Conservation (phyloP, 257 asterid genomes). For the Hygrophila difformis region DNA sequence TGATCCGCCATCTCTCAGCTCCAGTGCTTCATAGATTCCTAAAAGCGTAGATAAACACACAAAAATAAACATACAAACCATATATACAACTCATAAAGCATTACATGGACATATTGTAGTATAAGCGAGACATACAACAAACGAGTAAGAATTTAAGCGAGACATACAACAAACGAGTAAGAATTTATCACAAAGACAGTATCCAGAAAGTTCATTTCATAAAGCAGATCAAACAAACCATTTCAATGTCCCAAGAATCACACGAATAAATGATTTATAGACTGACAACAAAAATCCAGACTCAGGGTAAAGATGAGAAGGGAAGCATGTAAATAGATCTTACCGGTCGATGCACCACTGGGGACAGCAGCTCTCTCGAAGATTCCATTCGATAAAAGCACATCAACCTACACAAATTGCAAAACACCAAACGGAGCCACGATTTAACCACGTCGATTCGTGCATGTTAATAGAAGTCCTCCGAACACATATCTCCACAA, state of each 20-base stretch:
- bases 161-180: too few relatives aligned
- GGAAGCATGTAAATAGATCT: conserved; percentile 11
- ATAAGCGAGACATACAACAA: too few relatives aligned
- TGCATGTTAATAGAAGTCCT: background rate
- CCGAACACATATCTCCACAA: too few relatives aligned
- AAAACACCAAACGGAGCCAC: background rate
- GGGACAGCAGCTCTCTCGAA: conserved; percentile 88
- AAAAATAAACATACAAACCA: too few relatives aligned
- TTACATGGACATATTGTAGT: too few relatives aligned
- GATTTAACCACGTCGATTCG: background rate
- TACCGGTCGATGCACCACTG: conserved; percentile 95
- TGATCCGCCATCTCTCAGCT: conserved; percentile 93
- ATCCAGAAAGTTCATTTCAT: too few relatives aligned
- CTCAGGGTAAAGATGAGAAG: background rate
- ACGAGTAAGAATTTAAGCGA: background rate
- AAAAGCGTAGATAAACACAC: background rate
- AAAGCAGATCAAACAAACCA: too few relatives aligned
- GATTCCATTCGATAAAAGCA: conserved; percentile 40
- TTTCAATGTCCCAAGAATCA: too few relatives aligned
- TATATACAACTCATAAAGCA: too few relatives aligned
- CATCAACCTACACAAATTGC: conserved; percentile 45
- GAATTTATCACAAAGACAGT: too few relatives aligned
- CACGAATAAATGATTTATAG: too few relatives aligned
- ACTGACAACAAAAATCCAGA: too few relatives aligned
- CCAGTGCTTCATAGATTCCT: conserved; percentile 99